These are phyloP conservation scores for Xylaria sp. DNA, from an alignment of 2,329 filamentous ascomycete species.

Conservation along the genomic window DNA sequence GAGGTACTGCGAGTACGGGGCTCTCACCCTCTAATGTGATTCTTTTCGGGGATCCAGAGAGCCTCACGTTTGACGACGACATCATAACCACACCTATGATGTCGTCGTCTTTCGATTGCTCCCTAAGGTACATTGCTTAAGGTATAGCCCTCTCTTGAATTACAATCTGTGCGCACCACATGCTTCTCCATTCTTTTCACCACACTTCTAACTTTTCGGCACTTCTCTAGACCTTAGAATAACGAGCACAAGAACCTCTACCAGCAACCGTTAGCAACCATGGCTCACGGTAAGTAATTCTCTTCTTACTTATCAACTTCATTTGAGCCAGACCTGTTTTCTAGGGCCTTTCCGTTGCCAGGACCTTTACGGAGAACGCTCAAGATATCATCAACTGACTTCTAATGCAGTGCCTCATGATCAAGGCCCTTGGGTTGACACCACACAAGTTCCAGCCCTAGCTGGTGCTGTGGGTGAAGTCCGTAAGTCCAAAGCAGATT, in stretches of 20 bases:
- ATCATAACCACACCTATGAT: not conserved
- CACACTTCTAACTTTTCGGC: not conserved
- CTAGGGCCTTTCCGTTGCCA: too few species aligned
- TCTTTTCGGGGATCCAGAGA: not conserved
- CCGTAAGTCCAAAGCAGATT: conserved; percentile 11
- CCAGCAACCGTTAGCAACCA: not conserved
- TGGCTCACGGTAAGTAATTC: not conserved
- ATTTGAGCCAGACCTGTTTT: not conserved
- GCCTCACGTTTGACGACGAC: not conserved
- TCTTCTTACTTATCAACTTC: not conserved
- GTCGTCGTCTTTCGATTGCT: not conserved
- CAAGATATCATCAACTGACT: not conserved
- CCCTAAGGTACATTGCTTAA: not conserved
- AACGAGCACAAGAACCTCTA: not conserved
- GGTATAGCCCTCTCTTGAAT: not conserved
- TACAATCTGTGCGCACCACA: not conserved
- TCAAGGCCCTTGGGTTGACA: not conserved
- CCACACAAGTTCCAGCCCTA: conserved; percentile 10
- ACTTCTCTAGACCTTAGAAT: not conserved
- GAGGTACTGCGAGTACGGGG: not conserved
- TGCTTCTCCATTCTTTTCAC: not conserved
- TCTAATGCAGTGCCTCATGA: not conserved
- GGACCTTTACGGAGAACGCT: too few species aligned
- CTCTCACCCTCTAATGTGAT: conserved; percentile 9
- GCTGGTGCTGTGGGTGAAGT: not conserved